These are phyloP conservation scores for Pyronema domesticum DNA, from an alignment of 495 filamentous ascomycete genomes.

Conservation along the genomic window DNA sequence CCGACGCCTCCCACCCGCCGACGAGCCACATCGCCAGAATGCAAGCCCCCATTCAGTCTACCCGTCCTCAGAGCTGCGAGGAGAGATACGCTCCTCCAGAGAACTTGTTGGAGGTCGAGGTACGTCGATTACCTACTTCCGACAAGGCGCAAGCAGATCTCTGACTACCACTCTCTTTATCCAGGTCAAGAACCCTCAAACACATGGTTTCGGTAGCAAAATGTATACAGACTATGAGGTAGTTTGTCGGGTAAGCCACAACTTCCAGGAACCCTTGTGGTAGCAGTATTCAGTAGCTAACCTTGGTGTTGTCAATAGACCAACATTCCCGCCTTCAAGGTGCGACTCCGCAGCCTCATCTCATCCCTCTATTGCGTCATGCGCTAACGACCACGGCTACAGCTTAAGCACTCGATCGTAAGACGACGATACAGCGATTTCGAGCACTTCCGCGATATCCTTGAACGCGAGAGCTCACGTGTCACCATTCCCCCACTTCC, in stretches of 20 bases:
- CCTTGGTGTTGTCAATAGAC: constrained; percentile 29
- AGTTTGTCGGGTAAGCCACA: constrained; percentile 42
- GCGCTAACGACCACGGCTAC: background rate
- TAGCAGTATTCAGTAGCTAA: background rate
- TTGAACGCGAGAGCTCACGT: constrained; percentile 83
- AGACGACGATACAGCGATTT: constrained; percentile 93
- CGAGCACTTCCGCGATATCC: constrained; percentile 94
- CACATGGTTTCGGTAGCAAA: constrained; percentile 77
- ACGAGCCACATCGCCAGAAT: constrained; percentile 3
- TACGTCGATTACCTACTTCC: constrained; percentile 26
- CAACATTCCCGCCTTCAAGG: constrained; percentile 97
- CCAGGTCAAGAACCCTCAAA: constrained; percentile 86
- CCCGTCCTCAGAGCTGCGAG: constrained; percentile 81
- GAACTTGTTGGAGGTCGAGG: constrained; percentile 97
- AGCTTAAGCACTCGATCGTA: constrained; percentile 51
- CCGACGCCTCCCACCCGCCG: too few species aligned
- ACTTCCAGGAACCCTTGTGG: background rate
- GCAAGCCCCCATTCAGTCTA: constrained; percentile 25
- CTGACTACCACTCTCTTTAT: constrained; percentile 8
- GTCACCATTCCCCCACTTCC: constrained; percentile 93
- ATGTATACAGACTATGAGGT: constrained; percentile 99
- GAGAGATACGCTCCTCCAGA: constrained; percentile 98
- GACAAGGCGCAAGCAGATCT: background rate
- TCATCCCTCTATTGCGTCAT: background rate
- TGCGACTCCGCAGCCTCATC: constrained; percentile 27